Evolutionary conservation across 23 red algal species (phyloP).

Genomic region (Gracilaria vermiculophylla): DNA sequence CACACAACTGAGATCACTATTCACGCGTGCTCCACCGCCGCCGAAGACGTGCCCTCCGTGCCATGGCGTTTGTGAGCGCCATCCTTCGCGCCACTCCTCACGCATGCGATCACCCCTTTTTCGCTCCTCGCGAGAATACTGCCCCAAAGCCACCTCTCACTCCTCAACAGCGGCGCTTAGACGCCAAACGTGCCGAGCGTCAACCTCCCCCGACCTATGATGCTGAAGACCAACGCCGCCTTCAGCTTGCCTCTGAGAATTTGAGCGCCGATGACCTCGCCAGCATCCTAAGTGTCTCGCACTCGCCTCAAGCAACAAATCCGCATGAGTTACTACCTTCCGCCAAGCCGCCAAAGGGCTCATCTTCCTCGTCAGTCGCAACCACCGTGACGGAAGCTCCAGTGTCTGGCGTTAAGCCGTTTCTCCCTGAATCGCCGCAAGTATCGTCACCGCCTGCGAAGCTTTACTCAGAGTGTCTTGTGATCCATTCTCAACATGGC

Average conservation of each 20-base stretch:
- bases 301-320: neutral
- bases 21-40: neutral
- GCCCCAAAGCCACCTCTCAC: neutral
- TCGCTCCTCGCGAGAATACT: neutral
- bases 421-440: neutral
- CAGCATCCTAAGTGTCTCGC: neutral
- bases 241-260: neutral
- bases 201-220: neutral
- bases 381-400: neutral
- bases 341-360: neutral
- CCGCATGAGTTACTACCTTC: neutral
- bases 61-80: conserved; percentile 1
- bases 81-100: neutral
- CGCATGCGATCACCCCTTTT: neutral
- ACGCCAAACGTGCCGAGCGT: neutral
- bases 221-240: conserved; percentile 1
- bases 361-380: neutral
- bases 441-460: neutral
- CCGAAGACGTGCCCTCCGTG: neutral
- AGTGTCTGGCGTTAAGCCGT: neutral
- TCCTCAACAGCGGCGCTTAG: neutral
- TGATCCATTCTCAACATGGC: conserved; percentile 64
- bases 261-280: conserved; percentile 1
- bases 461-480: conserved; percentile 30
- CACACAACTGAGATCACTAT: neutral